Evolutionary conservation across 1,284 basidiomycete species (phyloP), one percentile per base, ranked within the genome.

Genomic region (Leccinum griseonigrum): DNA sequence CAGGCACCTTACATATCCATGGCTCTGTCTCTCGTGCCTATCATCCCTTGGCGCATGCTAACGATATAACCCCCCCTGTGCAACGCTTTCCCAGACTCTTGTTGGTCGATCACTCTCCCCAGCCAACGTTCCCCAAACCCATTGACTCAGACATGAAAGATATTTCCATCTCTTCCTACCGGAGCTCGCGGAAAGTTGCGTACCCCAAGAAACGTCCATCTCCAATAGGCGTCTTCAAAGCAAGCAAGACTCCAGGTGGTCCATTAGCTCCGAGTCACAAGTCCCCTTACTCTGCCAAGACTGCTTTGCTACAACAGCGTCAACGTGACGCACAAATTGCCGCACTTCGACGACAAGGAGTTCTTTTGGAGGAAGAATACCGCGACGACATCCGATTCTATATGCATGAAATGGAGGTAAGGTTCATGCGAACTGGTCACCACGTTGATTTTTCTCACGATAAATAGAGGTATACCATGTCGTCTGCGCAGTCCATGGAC

Each of bases 401-500:
- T 79, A 98, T 99, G 97, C 90, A 91, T 74, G 86, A 92, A 72
- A 96, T 98, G 93, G 97, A 99, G 91, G 95, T 97, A 68, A 79
- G 93, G 81, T 38, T 16, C 50, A 31, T 53, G 26, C 64, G 34
- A 40, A 50, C 46, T n/a, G 14, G 38, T n/a, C 43, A 60, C 57
- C 51, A 28, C 60, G 56, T 64, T 67, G 52, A 62, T 60, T 51
- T 50, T 63, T 54, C 55, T 64, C 58, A 59, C 62, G 61, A 53
- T 59, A 59, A 56, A 65, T 59, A 97, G 95, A 84, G 82, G 61
- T 85, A 80, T 71, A 98, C 96, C 46, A 90, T 94, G 83, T 91
- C 92, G 28, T 94, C 90, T 11, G 87, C 91, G 55, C 87, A 95
- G 66, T 92, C 95, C 57, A 99, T 99, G 93, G 97, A 98, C 75